These are phyloP conservation scores for Plantago ovata DNA, from an alignment of 257 asterid genomes.

Conservation along the genomic window DNA sequence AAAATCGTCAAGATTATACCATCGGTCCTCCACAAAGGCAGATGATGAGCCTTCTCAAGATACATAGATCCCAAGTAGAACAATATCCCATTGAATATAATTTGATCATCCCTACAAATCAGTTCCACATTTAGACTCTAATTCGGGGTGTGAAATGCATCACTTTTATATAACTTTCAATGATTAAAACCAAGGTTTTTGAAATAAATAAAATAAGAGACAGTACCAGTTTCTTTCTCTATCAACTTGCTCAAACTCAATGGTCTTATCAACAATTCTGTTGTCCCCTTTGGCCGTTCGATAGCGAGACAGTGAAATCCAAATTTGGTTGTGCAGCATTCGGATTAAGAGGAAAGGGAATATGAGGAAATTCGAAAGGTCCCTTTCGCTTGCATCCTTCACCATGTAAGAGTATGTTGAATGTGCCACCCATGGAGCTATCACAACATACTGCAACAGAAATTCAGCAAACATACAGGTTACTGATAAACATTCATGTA, in stretches of 20 bases:
- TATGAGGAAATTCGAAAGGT: conserved; percentile 30
- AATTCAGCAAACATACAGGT: not conserved
- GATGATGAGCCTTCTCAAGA: conserved; percentile 20
- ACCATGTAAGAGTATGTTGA: conserved; percentile 34
- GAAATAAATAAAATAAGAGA: not conserved
- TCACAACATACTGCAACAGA: conserved; percentile 44
- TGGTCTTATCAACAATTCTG: conserved; percentile 69
- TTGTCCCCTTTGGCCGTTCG: conserved; percentile 66
- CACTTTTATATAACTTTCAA: not conserved
- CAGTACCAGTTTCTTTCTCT: conserved; percentile 71
- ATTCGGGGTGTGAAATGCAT: no score
- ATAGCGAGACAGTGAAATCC: conserved; percentile 72
- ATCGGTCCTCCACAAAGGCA: conserved; percentile 69
- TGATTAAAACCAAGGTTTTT: no score
- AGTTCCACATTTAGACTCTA: not conserved
- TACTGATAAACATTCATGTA: not conserved
- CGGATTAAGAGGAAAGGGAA: conserved; percentile 54
- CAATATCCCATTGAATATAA: conserved; percentile 60
- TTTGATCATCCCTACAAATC: conserved; percentile 77
- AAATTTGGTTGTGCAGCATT: conserved; percentile 59
- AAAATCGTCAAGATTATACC: conserved; percentile 51
- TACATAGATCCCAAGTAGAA: conserved; percentile 37
- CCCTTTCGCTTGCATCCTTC: conserved; percentile 37
- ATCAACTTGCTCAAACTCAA: conserved; percentile 87
- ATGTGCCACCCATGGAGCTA: conserved; percentile 63